Base-by-base conservation (phyloP, 2,329 filamentous ascomycete genomes). In the Aspergillus sp. region DNA sequence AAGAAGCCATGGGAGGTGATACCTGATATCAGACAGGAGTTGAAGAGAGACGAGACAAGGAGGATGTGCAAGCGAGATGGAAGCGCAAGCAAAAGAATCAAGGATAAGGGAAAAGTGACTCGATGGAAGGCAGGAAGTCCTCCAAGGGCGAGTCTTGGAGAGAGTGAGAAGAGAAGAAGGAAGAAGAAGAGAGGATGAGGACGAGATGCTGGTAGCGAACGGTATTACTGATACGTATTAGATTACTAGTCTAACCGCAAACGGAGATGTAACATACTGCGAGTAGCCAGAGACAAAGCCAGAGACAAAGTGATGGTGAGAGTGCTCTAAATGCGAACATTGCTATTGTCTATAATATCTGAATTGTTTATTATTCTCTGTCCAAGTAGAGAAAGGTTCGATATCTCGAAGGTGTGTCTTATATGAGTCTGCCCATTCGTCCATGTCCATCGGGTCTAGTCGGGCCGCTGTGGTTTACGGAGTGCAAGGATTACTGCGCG, bases 211-310 rank as follows among this genome's bases (percentile, higher is more conserved):
- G 48, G 51, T 46, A 53, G 50, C 47, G 48, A 52, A 50, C 41
- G 6, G 46, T 48, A 55, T 43, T 27, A 47, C 52, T 48, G 48
- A 46, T 41, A 41, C 28, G 12, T 47, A 46, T 49, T 12, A 42
- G 9, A 19, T 19, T 19, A 19, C 19, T 19, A 2, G 19, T 19
- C 19, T 33, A 39, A 29, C 54, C 46, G 54, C 51, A 55, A 54
- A 51, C 53, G 48, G 48, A 47, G 46, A 52, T 52, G 47, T 52
- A 47, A 51, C 34, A 36, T 36, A 36, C 34, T 36, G n/a, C n/a
- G 8, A 12, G 26, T 7, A 12, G 10, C n/a, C n/a, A 36, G n/a
- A 12, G 5, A 12, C 34, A n/a, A 5, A 19, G n/a, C 34, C 7
- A 7, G 4, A 36, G 6, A 5, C n/a, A n/a, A 36, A 36, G n/a